Base-by-base conservation (phyloP, 371 early-diverging fungal species). In the Amoeboradix gromovi region DNA sequence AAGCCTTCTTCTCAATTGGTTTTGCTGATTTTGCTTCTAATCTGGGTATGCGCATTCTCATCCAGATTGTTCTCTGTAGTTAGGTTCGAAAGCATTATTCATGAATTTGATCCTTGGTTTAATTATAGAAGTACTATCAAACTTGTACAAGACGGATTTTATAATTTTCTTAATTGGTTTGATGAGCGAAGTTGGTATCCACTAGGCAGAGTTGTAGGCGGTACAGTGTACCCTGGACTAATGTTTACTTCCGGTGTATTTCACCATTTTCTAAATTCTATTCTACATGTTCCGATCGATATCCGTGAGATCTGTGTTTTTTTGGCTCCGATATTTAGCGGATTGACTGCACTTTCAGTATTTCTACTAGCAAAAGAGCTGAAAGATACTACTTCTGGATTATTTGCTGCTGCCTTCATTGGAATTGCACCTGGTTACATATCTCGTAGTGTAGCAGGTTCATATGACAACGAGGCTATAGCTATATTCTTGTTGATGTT, bases 21-120 rank as follows among this genome's bases (percentile, higher is more conserved):
- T 48, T 48, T 48, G 48, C 22, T 79, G 12, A 88, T 94, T 72
- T 84, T 96, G 69, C 82, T 84, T 31, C 81, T 91, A 29, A 90
- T 97, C 72, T 86, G 89, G 29, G 71, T 86, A 1, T 84, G 90
- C 27, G 91, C 94, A 31, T 87, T 96, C 75, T 81, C 87, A 66
- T 86, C 89, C 69, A 90, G 98, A 73, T 81, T 98, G 48, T 94
- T 94, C 77, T 92, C 94, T 73, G 90, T 96, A 71, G 83, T 94
- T 69, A 86, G 94, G 29, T 97, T 90, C 78, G 97, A 81, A 72
- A 75, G 75, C 67, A 88, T 95, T 71, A 98, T 97, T 78, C 98
- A 98, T 83, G 98, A 98, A 79, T 98, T 96, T 76, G 98, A 98
- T 77, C 98, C 98, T 65, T 98, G 77, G 74, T 97, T 98, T 83